These are phyloP conservation scores for Amaranthus cruentus DNA, from an alignment of 148 eudicot genomes.

Conservation along the genomic window DNA sequence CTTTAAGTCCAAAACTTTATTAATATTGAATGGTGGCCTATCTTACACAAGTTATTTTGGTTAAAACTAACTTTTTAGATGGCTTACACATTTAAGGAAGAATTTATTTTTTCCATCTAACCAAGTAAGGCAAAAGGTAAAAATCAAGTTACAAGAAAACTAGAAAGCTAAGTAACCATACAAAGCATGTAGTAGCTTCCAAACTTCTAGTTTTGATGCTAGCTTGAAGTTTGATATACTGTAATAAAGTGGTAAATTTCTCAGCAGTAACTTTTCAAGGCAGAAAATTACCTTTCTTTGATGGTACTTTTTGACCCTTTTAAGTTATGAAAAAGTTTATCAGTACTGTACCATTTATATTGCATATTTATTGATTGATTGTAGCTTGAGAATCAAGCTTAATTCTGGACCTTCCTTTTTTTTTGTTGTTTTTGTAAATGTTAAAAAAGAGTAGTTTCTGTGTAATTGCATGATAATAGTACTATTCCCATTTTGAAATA, in stretches of 20 bases:
- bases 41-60: too few species aligned
- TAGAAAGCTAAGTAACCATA: too few species aligned
- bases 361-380: background rate
- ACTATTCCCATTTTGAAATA: too few species aligned
- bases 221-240: background rate
- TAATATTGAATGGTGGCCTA: too few species aligned
- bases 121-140: too few species aligned
- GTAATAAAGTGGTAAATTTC: background rate
- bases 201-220: too few species aligned
- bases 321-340: background rate
- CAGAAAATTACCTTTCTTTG: conserved; percentile 1
- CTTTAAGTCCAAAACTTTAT: too few species aligned
- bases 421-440: conserved; percentile 21
- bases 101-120: too few species aligned
- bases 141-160: too few species aligned
- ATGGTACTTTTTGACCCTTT: background rate
- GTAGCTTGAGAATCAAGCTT: background rate
- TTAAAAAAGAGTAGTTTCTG: conserved; percentile 4
- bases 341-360: background rate
- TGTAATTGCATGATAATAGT: background rate
- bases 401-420: conserved; percentile 14
- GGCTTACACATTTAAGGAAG: too few species aligned
- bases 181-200: too few species aligned
- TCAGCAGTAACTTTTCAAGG: background rate
- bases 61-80: too few species aligned